Evolutionary conservation across 495 filamentous ascomycete species (phyloP).

Genomic region (Aspergillus ostianus): DNA sequence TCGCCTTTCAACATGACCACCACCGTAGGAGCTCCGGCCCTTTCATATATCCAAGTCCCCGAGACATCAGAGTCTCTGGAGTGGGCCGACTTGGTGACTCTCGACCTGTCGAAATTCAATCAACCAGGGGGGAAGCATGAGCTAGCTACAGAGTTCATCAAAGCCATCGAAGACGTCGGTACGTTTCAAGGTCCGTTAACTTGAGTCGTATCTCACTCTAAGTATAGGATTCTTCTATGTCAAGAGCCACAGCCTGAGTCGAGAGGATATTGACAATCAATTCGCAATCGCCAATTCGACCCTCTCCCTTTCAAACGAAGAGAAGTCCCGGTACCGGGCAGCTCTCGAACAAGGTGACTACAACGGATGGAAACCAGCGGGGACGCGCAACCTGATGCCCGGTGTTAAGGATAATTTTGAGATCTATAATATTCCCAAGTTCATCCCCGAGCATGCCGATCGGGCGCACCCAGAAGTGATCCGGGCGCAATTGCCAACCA

Average conservation of each 20-base stretch:
- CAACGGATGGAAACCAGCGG: slow-evolving; percentile 33
- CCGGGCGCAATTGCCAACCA: slow-evolving; percentile 38
- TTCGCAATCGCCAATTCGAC: slow-evolving; percentile 50
- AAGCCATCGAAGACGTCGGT: slow-evolving; percentile 49
- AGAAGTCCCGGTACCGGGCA: slow-evolving; percentile 44
- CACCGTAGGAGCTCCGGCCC: too few relatives aligned
- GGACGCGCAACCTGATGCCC: slow-evolving; percentile 24
- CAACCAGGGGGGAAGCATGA: slow-evolving; percentile 50
- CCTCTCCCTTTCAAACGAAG: slow-evolving; percentile 49
- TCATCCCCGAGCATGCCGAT: slow-evolving; percentile 37
- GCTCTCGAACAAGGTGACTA: slow-evolving; percentile 46
- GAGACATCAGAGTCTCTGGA: slow-evolving; percentile 8
- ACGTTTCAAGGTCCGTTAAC: neutral
- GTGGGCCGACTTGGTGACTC: slow-evolving; percentile 50
- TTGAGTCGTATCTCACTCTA: neutral
- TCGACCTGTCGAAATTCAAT: slow-evolving; percentile 51
- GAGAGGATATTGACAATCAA: slow-evolving; percentile 51
- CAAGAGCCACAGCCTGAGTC: slow-evolving; percentile 46
- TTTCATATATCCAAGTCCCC: too few relatives aligned
- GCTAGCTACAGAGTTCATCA: slow-evolving; percentile 49
- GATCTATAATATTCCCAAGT: slow-evolving; percentile 55
- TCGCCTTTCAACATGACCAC: too few relatives aligned
- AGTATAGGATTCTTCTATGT: slow-evolving; percentile 49
- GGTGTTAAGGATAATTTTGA: slow-evolving; percentile 50
- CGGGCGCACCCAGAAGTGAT: slow-evolving; percentile 45